Evolutionary conservation across 2,329 filamentous ascomycete species (phyloP), one percentile per base, ranked within the genome.

Genomic region (Sordariomycetes sp.): DNA sequence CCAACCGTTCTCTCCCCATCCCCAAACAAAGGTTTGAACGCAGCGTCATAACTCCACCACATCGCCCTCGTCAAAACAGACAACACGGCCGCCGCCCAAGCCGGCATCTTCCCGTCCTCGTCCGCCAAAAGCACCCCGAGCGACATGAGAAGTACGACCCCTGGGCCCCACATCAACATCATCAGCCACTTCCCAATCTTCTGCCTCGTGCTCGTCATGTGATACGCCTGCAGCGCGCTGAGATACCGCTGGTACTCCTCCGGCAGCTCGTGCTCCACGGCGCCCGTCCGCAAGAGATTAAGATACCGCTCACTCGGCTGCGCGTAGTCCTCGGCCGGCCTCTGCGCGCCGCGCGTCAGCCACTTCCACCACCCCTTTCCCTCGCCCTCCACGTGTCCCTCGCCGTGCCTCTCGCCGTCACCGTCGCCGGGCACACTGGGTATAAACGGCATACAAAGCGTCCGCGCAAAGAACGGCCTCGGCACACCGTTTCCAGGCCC

Each of bases 221-320:
- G 82, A 68, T 92, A 97, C 0, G 88, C 74, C 57, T 81, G 79
- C 52, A 96, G 76, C 15, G 77, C 72, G 8, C 78, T 73, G 3
- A 99, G 76, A 68, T 91, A 95, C 1, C 74, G 72, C 63, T 84
- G 84, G 66, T 96, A 99, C 57, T 87, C 84, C 5, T 77, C 70
- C 0, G 94, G 94, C 1, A 99, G 76, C n/a, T 77, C 75, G 66
- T 94, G 87, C 68, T 97, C 90, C 1, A 74, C 72, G 0, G 89
- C 91, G 17, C 94, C 94, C 62, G 86, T 81, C 15, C 78, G 82
- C 63, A 99, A 81, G 55, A 96, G 78, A 60, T 86, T 85, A 25
- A 96, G 74, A 68, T 99, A 97, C 13, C 94, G 84, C 51, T 82
- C 76, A 2, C 89, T 95, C 0, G 94, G 80, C 70, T 96, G 89